Conservation (phyloP, 768 basidiomycete species). For the Ephemerocybe angulata region DNA sequence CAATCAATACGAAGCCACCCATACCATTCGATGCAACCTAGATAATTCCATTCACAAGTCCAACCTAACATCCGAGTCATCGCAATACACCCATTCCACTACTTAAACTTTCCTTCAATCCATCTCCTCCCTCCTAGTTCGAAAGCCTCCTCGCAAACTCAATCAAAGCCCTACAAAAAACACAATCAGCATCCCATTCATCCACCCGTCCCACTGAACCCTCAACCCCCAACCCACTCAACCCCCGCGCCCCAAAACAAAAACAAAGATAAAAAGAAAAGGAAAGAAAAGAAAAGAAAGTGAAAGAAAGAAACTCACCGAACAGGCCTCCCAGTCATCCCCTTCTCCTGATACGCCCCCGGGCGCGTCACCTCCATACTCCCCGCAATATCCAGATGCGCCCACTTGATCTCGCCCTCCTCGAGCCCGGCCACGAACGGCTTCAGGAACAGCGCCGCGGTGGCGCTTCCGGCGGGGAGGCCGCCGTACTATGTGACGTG, state of each 20-base stretch:
- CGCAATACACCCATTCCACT: too few relatives aligned
- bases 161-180: not conserved
- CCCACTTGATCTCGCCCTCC: conserved; percentile 66
- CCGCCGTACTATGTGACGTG: conserved; percentile 56
- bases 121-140: too few relatives aligned
- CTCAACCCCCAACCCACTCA: too few relatives aligned
- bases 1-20: too few relatives aligned
- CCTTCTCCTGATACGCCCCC: conserved; percentile 62
- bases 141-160: not conserved
- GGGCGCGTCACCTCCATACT: conserved; percentile 65
- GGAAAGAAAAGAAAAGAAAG: not conserved
- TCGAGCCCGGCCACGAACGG: conserved; percentile 76
- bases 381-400: conserved; percentile 83
- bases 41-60: too few relatives aligned
- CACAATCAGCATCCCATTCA: too few relatives aligned
- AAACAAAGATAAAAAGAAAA: not conserved
- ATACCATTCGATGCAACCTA: too few relatives aligned
- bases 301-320: conserved; percentile 45
- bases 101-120: too few relatives aligned
- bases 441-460: conserved; percentile 86
- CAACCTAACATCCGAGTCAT: too few relatives aligned
- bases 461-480: conserved; percentile 65
- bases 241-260: too few relatives aligned
- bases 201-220: too few relatives aligned
- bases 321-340: conserved; percentile 79